phyloP scores from a whole-genome alignment of 1,284 basidiomycete species.

The Cutaneotrichosporon daszewskae region DNA sequence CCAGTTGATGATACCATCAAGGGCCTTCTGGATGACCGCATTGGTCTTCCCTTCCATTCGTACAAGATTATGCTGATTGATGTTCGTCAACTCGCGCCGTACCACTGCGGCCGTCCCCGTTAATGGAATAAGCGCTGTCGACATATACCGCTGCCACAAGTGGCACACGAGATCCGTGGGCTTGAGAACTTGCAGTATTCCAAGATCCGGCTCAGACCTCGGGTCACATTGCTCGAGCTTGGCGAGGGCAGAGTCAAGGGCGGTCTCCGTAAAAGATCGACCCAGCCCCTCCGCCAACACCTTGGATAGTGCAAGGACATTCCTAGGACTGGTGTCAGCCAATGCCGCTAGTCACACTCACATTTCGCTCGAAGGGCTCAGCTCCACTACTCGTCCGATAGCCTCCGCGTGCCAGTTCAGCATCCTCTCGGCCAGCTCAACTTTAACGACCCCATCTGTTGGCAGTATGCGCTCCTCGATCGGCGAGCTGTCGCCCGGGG shows the following conservation, averaged over 20 bases:
- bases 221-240: constrained; percentile 68
- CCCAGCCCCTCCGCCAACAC: constrained; percentile 86
- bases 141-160: constrained; percentile 95
- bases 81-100: constrained; percentile 87
- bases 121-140: constrained; percentile 83
- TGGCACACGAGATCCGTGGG: constrained; percentile 85
- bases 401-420: constrained; percentile 95
- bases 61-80: constrained; percentile 84
- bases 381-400: constrained; percentile 82
- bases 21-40: constrained; percentile 70
- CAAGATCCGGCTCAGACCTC: constrained; percentile 74
- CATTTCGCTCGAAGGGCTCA: constrained; percentile 75
- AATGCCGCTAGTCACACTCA: background rate
- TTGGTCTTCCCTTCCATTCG: constrained; percentile 85
- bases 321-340: constrained; percentile 57
- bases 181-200: constrained; percentile 62
- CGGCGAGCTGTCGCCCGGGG: constrained; percentile 7
- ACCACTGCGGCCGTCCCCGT: constrained; percentile 78
- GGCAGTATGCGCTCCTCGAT: constrained; percentile 46
- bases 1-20: constrained; percentile 76
- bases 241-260: constrained; percentile 74
- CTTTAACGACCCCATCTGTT: constrained; percentile 70
- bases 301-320: constrained; percentile 76
- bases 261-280: constrained; percentile 79
- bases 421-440: constrained; percentile 79